These are phyloP conservation scores for Tricholomella constricta DNA, from an alignment of 768 basidiomycete species.

Conservation along the genomic window DNA sequence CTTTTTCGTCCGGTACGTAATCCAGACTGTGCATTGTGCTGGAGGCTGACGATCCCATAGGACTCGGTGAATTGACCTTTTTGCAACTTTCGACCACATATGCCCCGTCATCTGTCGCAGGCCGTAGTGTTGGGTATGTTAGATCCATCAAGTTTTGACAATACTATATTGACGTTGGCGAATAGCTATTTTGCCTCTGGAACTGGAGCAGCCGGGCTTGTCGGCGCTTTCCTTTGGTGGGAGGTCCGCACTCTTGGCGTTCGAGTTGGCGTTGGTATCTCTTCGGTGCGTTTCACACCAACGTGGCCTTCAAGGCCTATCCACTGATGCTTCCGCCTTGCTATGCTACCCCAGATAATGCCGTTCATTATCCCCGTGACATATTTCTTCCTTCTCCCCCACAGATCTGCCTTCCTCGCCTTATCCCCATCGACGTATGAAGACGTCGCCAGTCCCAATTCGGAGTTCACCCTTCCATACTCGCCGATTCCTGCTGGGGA, in stretches of 20 bases:
- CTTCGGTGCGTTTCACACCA: constrained; percentile 55
- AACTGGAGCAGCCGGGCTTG: constrained; percentile 92
- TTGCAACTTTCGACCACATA: constrained; percentile 90
- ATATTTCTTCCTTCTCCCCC: constrained; percentile 79
- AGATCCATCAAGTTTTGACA: no score
- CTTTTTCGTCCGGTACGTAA: constrained; percentile 76
- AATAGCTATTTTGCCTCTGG: constrained; percentile 90
- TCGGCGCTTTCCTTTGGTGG: constrained; percentile 96
- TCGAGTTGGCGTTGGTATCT: constrained; percentile 77
- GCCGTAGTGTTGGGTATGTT: constrained; percentile 78
- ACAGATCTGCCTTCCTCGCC: constrained; percentile 49
- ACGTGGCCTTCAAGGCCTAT: not conserved
- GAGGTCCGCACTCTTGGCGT: constrained; percentile 85
- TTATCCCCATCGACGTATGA: constrained; percentile 39
- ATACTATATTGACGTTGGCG: not conserved
- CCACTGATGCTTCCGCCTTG: not conserved
- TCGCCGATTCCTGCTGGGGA: constrained; percentile 43
- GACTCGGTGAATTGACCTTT: constrained; percentile 93
- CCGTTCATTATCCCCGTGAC: constrained; percentile 79
- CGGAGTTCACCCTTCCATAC: constrained; percentile 37
- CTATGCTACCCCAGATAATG: constrained; percentile 55
- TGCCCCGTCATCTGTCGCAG: constrained; percentile 64
- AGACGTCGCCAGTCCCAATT: constrained; percentile 32
- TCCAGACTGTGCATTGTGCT: not conserved
- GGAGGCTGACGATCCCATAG: constrained; percentile 35